phyloP scores from a whole-genome alignment of 768 basidiomycete genomes.

The Panaeolus cyanescens region DNA sequence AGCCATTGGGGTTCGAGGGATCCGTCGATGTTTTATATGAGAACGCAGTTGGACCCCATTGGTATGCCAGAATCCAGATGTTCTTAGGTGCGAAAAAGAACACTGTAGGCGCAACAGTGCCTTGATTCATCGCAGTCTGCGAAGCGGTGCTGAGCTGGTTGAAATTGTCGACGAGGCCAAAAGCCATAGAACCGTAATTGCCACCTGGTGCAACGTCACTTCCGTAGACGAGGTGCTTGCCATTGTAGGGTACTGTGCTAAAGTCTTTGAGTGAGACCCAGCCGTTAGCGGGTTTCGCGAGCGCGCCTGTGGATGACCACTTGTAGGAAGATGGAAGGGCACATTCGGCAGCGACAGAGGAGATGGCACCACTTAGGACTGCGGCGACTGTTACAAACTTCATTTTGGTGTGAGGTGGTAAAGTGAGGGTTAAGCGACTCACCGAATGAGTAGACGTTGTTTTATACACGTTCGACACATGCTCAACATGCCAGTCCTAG shows the following conservation, averaged over 20 bases:
- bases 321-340: slow-evolving; percentile 12
- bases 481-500: too few species aligned
- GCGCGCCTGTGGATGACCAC: slow-evolving; percentile 11
- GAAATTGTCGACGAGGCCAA: slow-evolving; percentile 12
- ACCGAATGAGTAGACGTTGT: too few species aligned
- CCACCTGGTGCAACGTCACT: slow-evolving; percentile 7
- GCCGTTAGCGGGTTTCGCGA: slow-evolving; percentile 11
- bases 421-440: too few species aligned
- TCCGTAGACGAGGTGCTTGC: slow-evolving; percentile 16
- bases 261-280: slow-evolving; percentile 16
- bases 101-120: slow-evolving; percentile 15
- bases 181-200: slow-evolving; percentile 14
- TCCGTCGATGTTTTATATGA: slow-evolving; percentile 18
- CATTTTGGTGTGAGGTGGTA: too few species aligned
- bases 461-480: too few species aligned
- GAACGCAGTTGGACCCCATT: slow-evolving; percentile 15
- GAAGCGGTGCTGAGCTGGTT: slow-evolving; percentile 10
- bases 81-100: slow-evolving; percentile 19
- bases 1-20: slow-evolving; percentile 16
- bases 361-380: too few species aligned
- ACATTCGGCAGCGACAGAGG: too few species aligned
- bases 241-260: slow-evolving; percentile 14
- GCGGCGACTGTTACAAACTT: too few species aligned
- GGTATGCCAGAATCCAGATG: slow-evolving; percentile 18
- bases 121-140: slow-evolving; percentile 10